Base-by-base conservation (phyloP, 345 rosid species). In the Eucalyptus brandiana region DNA sequence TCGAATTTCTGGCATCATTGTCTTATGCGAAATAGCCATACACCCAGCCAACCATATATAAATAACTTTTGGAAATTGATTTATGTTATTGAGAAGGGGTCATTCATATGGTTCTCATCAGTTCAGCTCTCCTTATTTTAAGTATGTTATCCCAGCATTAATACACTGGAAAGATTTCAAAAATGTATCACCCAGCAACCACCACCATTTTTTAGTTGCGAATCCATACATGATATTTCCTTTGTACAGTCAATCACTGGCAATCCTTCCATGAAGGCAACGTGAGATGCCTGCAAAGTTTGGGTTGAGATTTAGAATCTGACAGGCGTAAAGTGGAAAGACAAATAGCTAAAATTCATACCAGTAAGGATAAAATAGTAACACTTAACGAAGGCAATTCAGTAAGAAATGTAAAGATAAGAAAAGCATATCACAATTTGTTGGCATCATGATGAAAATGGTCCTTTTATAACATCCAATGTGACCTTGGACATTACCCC, bases 251-350 rank as follows among this genome's bases (percentile, higher is more conserved):
- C 99, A 86, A 53, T 91, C 23, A 97, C 87, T 0, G 97, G 96
- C 91, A 96, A 91, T 89, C 98, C 99, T 93, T 95, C 94, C 87
- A 86, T 51, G 6, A 94, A 96, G 80, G 97, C 98, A 93, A 91
- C 86, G 89, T 96, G 98, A 89, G 99, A 97, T 26, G 90, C 97
- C 99, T 97, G 93, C 88, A 86, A 86, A 89, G 88, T 88, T 54
- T 89, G 91, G 89, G 88, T 76, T 3, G 28, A 76, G 47, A 76
- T 37, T 76, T 37, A 76, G 83, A 37, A 37, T 76, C 83, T 76
- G 47, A 76, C 47, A 76, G 47, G 83, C 12, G 47, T 76, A 37
- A 21, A 76, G 47, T 88, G 89, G 47, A 8, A 50, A 86, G 81
- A 80, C 21, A 24, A 34, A 58, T 34, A 69, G 86, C 37, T 87